A percentile compares a stretch with the other conserved stretches of the same genome.
Conservation (phyloP, 176 grass and related monocot species). For the Cenchrus purpureus region DNA sequence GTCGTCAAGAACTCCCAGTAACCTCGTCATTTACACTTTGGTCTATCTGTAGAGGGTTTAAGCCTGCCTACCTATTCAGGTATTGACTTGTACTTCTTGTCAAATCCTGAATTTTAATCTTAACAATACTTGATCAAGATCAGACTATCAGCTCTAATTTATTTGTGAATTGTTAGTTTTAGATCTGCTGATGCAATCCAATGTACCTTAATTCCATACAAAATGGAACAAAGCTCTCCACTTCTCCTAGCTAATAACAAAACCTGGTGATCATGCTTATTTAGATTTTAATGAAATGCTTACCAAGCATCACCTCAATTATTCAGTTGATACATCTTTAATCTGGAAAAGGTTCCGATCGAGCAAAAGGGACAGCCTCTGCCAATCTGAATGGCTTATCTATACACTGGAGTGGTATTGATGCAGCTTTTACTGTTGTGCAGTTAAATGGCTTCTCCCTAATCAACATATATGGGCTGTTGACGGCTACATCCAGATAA, state of each 20-base stretch:
- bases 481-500: background rate
- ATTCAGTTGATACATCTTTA: conserved; percentile 30
- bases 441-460: background rate
- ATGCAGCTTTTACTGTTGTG: background rate
- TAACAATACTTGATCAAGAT: too few relatives aligned
- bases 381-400: conserved; percentile 50
- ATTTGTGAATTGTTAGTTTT: too few relatives aligned
- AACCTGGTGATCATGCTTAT: background rate
- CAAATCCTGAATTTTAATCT: too few relatives aligned
- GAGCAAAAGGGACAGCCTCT: conserved; percentile 43
- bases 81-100: too few relatives aligned
- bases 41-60: too few relatives aligned
- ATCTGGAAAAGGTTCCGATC: conserved; percentile 17
- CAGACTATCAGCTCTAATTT: too few relatives aligned
- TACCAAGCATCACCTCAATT: conserved; percentile 13
- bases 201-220: too few relatives aligned
- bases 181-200: too few relatives aligned
- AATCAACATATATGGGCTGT: background rate
- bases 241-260: too few relatives aligned
- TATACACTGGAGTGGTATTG: conserved; percentile 8
- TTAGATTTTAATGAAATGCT: conserved; percentile 18
- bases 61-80: too few relatives aligned
- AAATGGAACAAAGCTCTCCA: background rate
- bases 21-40: too few relatives aligned
- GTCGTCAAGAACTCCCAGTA: too few relatives aligned